Evolutionary conservation across 306 rosid genomes (phyloP).

Genomic region (Vigna radiata): DNA sequence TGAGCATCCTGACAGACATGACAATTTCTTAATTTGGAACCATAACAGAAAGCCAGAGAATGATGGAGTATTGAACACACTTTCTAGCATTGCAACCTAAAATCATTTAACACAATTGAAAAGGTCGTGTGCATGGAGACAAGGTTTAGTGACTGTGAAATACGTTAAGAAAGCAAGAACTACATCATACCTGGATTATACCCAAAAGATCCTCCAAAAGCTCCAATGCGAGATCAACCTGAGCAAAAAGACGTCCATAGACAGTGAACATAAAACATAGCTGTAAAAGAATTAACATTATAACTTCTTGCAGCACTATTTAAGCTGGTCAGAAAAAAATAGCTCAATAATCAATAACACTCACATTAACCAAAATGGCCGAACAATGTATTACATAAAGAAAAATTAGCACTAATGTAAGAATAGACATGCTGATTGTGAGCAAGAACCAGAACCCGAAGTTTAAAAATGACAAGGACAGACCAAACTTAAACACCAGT

Average conservation of each 20-base stretch:
- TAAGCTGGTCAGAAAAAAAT: conserved; percentile 5
- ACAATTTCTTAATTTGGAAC: conserved; percentile 19
- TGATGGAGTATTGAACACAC: conserved; percentile 26
- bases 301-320: not conserved
- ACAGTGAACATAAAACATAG: conserved; percentile 33
- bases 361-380: conserved; percentile 8
- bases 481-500: conserved; percentile 23
- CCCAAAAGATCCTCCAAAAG: conserved; percentile 96
- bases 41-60: conserved; percentile 30
- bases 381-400: conserved; percentile 10
- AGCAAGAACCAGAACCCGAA: conserved; percentile 27
- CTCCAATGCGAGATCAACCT: conserved; percentile 93
- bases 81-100: conserved; percentile 23
- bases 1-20: conserved; percentile 66
- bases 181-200: conserved; percentile 67
- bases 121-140: not conserved
- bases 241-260: conserved; percentile 39
- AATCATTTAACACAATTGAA: conserved; percentile 22
- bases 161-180: conserved; percentile 3
- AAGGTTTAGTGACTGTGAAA: not conserved
- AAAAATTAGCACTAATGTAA: conserved; percentile 10
- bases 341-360: conserved; percentile 21
- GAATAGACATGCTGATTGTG: not conserved
- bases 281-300: not conserved
- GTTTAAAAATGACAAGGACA: conserved; percentile 9